phyloP scores from a whole-genome alignment of 371 early-diverging fungal genomes.

The Rhizopus arrhizus region DNA sequence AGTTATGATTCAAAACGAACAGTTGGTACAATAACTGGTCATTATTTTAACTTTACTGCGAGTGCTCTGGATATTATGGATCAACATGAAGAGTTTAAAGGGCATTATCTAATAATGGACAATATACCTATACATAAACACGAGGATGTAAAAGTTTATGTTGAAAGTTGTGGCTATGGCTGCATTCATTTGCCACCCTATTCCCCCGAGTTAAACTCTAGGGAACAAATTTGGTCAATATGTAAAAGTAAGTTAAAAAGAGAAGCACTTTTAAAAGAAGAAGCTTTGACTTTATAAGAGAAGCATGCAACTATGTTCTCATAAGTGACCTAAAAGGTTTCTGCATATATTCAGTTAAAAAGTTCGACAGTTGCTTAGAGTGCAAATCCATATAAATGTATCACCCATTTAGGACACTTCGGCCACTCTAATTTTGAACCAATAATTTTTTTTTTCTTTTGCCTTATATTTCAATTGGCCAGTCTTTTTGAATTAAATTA shows the following conservation, averaged over 20 bases:
- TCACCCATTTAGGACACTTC: too few species aligned
- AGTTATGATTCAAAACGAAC: neutral
- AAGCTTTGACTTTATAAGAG: neutral
- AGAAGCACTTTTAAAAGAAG: slow-evolving; percentile 17
- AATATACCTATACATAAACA: too few species aligned
- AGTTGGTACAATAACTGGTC: slow-evolving; percentile 10
- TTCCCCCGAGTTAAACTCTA: slow-evolving; percentile 22
- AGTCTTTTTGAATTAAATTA: too few species aligned
- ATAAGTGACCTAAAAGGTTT: too few species aligned
- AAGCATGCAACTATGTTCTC: neutral
- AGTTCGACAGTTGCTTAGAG: slow-evolving; percentile 22
- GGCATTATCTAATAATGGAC: too few species aligned
- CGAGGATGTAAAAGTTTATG: neutral
- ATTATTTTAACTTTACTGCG: neutral
- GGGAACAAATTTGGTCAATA: slow-evolving; percentile 25
- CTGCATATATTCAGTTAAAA: slow-evolving; percentile 13
- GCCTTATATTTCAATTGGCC: too few species aligned
- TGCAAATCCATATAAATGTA: too few species aligned
- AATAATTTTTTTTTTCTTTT: too few species aligned
- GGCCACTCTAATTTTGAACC: too few species aligned
- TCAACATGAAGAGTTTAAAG: neutral
- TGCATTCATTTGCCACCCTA: slow-evolving; percentile 17
- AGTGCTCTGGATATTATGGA: neutral
- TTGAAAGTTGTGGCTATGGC: slow-evolving; percentile 6
- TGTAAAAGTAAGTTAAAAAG: slow-evolving; percentile 20